Conservation (phyloP, 208 protist genomes). For the Leishmania amazonensis region DNA sequence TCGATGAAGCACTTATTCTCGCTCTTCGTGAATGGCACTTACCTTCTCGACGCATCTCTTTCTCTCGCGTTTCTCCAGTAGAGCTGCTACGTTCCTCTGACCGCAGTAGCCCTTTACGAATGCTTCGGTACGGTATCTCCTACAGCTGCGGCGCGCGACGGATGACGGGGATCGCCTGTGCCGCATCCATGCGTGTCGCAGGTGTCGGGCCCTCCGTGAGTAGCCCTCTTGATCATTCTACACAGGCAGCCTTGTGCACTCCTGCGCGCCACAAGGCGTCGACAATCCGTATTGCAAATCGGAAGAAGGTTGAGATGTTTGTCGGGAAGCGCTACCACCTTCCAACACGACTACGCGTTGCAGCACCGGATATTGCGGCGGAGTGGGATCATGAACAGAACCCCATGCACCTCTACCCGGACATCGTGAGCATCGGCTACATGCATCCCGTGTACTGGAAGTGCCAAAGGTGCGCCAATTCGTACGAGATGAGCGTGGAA, state of each 20-base stretch:
- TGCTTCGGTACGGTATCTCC: conserved; percentile 14
- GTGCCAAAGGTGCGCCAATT: conserved; percentile 54
- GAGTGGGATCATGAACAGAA: conserved; percentile 91
- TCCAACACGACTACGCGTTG: conserved; percentile 80
- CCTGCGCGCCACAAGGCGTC: conserved; percentile 36
- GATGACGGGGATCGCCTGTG: neutral
- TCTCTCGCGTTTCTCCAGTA: neutral
- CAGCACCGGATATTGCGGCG: conserved; percentile 83
- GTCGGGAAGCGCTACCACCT: conserved; percentile 82
- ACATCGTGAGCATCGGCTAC: conserved; percentile 84
- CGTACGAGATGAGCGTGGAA: conserved; percentile 86
- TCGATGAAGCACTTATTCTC: neutral
- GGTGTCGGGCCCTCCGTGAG: neutral
- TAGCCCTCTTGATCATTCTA: neutral
- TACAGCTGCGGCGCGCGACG: neutral
- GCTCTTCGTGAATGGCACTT: neutral
- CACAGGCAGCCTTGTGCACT: neutral
- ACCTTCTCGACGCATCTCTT: neutral
- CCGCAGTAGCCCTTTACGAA: neutral
- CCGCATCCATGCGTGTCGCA: neutral
- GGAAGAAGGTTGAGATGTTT: conserved; percentile 87
- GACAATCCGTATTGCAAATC: conserved; percentile 75
- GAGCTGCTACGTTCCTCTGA: neutral
- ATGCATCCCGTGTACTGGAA: conserved; percentile 80
- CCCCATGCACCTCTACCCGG: conserved; percentile 81